A percentile compares a stretch with the other conserved stretches of the same genome.
phyloP scores from a whole-genome alignment of 768 basidiomycete species.

The Kwoniella europaea region DNA sequence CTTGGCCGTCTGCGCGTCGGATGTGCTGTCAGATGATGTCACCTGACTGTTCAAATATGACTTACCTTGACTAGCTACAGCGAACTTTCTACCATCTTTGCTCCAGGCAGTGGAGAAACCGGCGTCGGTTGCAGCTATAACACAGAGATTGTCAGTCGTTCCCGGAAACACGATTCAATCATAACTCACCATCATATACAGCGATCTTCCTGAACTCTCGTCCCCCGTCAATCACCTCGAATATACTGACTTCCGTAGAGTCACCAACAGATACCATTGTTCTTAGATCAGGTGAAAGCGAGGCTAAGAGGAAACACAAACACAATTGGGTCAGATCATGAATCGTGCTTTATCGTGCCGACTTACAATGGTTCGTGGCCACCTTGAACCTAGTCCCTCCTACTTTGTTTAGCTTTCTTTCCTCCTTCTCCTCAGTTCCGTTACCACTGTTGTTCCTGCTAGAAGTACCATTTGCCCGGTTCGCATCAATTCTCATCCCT shows the following conservation, averaged over 20 bases:
- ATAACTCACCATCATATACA: slow-evolving; percentile 62
- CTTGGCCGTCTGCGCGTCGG: slow-evolving; percentile 48
- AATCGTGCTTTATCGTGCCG: slow-evolving; percentile 1
- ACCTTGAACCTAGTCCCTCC: slow-evolving; percentile 50
- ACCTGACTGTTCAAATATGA: background rate
- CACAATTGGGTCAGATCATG: background rate
- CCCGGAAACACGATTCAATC: slow-evolving; percentile 55
- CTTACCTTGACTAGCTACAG: slow-evolving; percentile 56
- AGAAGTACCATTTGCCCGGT: background rate
- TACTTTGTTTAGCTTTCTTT: slow-evolving; percentile 42
- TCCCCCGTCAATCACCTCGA: slow-evolving; percentile 72
- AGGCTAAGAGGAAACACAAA: slow-evolving; percentile 64
- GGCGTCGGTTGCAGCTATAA: slow-evolving; percentile 52
- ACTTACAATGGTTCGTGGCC: slow-evolving; percentile 57
- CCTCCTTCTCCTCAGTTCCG: slow-evolving; percentile 21
- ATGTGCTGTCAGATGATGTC: background rate
- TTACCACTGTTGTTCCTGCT: background rate
- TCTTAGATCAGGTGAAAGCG: slow-evolving; percentile 84
- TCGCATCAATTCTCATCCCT: slow-evolving; percentile 24
- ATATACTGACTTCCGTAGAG: slow-evolving; percentile 81
- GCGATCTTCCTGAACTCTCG: slow-evolving; percentile 68
- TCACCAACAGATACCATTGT: slow-evolving; percentile 90
- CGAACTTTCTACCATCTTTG: slow-evolving; percentile 57
- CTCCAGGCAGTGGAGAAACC: slow-evolving; percentile 57
- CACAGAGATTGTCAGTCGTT: background rate